These are phyloP conservation scores for Spongospora subterranea DNA, from an alignment of 208 protist species.

Conservation along the genomic window DNA sequence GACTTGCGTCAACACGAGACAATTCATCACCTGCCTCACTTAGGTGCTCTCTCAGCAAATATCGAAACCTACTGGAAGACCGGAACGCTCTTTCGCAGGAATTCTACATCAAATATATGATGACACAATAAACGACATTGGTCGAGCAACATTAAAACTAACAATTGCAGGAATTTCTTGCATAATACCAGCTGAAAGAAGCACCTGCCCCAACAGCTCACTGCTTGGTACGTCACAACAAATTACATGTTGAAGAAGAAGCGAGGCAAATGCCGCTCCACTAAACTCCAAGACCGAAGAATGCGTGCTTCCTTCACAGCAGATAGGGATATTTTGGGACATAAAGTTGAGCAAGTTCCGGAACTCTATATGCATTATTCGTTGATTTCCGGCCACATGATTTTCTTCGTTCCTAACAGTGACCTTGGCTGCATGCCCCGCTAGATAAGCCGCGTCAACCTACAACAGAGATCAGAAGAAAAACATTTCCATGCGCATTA, in stretches of 20 bases:
- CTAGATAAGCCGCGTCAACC: neutral
- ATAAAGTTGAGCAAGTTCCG: neutral
- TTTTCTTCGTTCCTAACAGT: neutral
- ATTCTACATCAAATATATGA: neutral
- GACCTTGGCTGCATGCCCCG: neutral
- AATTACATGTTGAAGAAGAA: neutral
- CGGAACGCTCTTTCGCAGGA: neutral
- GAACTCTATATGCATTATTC: neutral
- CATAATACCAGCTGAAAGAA: neutral
- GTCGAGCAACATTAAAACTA: neutral
- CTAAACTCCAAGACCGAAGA: neutral
- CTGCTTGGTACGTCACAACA: conserved; percentile 29
- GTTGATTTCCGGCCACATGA: neutral
- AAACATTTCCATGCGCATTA: neutral
- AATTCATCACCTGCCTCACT: no score
- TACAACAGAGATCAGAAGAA: neutral
- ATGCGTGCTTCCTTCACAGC: neutral
- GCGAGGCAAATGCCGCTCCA: conserved; percentile 13
- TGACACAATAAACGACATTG: neutral
- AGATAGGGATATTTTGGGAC: neutral
- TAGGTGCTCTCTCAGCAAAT: neutral
- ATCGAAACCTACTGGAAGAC: neutral
- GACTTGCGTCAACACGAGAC: no score
- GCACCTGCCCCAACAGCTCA: neutral
- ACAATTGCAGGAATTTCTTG: neutral